Conservation (phyloP, 257 asterid species). For the Capsicum baccatum region DNA sequence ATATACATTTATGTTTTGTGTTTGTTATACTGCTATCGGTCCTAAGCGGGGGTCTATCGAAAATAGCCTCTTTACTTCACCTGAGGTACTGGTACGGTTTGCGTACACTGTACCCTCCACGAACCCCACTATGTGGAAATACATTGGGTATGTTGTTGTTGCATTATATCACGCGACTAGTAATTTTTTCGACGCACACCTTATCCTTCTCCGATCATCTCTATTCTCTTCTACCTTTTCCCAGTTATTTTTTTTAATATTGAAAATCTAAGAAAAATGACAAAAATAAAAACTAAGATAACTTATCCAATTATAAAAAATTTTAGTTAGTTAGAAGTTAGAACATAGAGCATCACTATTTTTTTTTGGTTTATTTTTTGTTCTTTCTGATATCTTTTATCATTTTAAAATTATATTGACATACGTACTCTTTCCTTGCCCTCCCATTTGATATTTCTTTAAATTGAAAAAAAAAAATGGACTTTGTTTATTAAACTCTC, state of each 20-base stretch:
- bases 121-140: too few species aligned
- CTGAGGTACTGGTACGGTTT: too few species aligned
- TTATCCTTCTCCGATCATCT: too few species aligned
- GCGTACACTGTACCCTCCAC: too few species aligned
- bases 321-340: conserved; percentile 6
- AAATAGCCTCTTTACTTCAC: too few species aligned
- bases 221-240: too few species aligned
- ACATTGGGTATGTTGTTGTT: too few species aligned
- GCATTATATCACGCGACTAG: too few species aligned
- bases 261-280: not conserved
- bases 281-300: not conserved
- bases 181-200: too few species aligned
- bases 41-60: too few species aligned
- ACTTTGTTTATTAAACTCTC: not conserved
- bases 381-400: not conserved
- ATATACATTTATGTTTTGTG: too few species aligned
- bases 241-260: not conserved
- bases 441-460: not conserved
- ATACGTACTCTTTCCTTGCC: not conserved
- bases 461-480: not conserved
- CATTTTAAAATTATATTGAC: not conserved
- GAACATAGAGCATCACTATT: not conserved
- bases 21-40: too few species aligned
- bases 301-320: not conserved
- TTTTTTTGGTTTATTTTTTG: not conserved